Evolutionary conservation across 345 rosid species (phyloP).

Genomic region (Euphorbia peplus): DNA sequence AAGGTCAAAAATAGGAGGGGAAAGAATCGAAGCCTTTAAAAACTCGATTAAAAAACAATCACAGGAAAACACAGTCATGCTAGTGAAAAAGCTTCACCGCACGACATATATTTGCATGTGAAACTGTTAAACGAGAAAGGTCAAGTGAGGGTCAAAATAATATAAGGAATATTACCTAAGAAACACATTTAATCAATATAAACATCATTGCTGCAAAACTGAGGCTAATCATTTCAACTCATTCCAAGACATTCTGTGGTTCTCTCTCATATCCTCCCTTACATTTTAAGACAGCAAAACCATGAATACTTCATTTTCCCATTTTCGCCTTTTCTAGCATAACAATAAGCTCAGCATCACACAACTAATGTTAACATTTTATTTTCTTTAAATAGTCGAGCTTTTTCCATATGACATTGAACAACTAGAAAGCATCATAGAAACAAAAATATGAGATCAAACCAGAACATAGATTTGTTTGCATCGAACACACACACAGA

Average conservation of each 20-base stretch:
- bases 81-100: background rate
- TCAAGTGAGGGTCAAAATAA: background rate
- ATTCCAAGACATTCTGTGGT: background rate
- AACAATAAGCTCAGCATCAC: background rate
- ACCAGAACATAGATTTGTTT: background rate
- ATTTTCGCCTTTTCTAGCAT: background rate
- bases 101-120: background rate
- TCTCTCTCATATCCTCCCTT: background rate
- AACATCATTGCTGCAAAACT: constrained; percentile 1
- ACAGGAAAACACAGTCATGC: background rate
- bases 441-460: background rate
- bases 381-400: background rate
- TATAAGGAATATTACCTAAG: background rate
- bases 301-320: background rate
- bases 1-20: background rate
- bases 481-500: background rate
- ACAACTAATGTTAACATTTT: background rate
- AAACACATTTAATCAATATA: background rate
- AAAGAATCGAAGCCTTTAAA: background rate
- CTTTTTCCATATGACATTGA: background rate
- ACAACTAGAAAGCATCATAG: background rate
- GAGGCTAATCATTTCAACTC: constrained; percentile 6
- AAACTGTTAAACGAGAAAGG: background rate
- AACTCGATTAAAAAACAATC: background rate
- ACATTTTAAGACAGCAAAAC: background rate